phyloP scores from a whole-genome alignment of 1,139 yeast species.

The Hyphopichia fennica region DNA sequence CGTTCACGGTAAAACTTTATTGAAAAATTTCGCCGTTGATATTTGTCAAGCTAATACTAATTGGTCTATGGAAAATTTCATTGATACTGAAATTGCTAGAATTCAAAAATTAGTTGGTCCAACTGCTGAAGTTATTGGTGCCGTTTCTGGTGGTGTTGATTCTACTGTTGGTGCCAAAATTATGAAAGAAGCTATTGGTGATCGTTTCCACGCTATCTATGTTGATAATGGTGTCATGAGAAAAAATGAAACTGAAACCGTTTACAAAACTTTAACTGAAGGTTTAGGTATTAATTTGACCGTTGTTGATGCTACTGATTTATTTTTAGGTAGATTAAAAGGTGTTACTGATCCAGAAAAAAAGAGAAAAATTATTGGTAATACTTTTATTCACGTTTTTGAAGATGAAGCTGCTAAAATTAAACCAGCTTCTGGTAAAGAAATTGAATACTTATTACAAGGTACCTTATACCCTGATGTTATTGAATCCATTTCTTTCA shows the following conservation, averaged over 20 bases:
- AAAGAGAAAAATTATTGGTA: conserved; percentile 98
- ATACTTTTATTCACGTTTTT: conserved; percentile 94
- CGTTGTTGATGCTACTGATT: conserved; percentile 91
- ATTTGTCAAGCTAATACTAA: conserved; percentile 84
- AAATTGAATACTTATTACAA: conserved; percentile 89
- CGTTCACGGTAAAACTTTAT: conserved; percentile 79
- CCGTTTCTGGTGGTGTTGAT: conserved; percentile 99
- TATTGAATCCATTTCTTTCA: conserved; percentile 96
- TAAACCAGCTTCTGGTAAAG: conserved; percentile 85
- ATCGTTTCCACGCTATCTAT: conserved; percentile 95
- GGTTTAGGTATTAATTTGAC: conserved; percentile 94
- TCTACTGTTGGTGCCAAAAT: conserved; percentile 98
- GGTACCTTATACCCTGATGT: conserved; percentile 99
- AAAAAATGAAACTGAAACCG: conserved; percentile 85
- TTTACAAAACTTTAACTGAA: conserved; percentile 83
- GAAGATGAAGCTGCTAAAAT: conserved; percentile 95
- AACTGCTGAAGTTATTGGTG: conserved; percentile 98
- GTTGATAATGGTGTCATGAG: conserved; percentile 99
- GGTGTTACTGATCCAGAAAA: conserved; percentile 98
- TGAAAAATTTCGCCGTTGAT: conserved; percentile 88
- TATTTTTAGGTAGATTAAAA: conserved; percentile 79
- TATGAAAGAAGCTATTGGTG: conserved; percentile 98
- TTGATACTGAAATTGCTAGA: conserved; percentile 93
- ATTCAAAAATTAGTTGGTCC: conserved; percentile 92
- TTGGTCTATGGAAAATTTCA: conserved; percentile 98